Evolutionary conservation across 140 eudicot species (phyloP).

Genomic region (Eryngium alpinum): DNA sequence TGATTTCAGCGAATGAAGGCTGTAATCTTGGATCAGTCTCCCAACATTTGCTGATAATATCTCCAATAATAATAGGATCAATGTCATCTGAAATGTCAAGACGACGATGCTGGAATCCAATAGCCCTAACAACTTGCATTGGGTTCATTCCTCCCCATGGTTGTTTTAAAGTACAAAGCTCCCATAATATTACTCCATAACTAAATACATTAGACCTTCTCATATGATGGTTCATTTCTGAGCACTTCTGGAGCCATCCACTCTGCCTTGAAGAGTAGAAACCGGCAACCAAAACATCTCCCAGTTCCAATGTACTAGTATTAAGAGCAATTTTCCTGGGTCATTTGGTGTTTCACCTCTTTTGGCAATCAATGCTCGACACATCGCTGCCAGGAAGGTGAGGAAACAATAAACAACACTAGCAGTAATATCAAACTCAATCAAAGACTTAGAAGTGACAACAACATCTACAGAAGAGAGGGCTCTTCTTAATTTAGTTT

Average conservation of each 20-base stretch:
- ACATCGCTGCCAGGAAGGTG: too few species aligned
- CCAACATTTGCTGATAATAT: conserved; percentile 78
- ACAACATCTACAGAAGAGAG: too few species aligned
- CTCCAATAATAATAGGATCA: conserved; percentile 72
- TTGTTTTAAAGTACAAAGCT: conserved; percentile 87
- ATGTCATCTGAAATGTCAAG: conserved; percentile 78
- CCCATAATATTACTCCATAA: conserved; percentile 93
- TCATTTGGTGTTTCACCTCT: too few species aligned
- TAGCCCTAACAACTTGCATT: conserved; percentile 99
- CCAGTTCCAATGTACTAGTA: conserved; percentile 29
- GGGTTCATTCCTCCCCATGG: conserved; percentile 99
- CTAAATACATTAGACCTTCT: conserved; percentile 95
- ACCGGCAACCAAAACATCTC: conserved; percentile 36
- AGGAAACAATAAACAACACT: too few species aligned
- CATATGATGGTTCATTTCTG: conserved; percentile 91
- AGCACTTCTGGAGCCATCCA: conserved; percentile 99
- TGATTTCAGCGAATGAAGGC: conserved; percentile 77
- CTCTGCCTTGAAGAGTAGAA: conserved; percentile 48
- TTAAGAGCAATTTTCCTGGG: conserved; percentile 32
- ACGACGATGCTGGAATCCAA: conserved; percentile 95
- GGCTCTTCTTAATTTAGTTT: too few species aligned
- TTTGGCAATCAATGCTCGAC: too few species aligned
- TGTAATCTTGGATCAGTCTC: conserved; percentile 84
- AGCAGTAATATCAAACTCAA: too few species aligned
- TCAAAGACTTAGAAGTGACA: too few species aligned